Evolutionary conservation across 1,284 basidiomycete species (phyloP), one percentile per base, ranked within the genome.

Genomic region (Leccinum pachyderme): DNA sequence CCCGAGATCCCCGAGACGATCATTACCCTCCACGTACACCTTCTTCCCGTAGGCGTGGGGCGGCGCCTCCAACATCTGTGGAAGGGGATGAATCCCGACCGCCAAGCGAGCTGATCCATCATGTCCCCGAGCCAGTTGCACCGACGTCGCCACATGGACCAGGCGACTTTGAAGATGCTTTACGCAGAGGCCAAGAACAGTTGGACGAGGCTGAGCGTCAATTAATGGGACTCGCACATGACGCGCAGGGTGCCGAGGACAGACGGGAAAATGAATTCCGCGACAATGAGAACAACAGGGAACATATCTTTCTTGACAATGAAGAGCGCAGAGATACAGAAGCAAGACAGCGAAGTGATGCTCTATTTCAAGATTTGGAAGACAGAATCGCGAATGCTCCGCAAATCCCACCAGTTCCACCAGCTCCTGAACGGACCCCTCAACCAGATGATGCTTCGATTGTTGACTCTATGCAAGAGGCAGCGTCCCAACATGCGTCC

Each of bases 181-280:
- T 86, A 56, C 76, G 76, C 25, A 78, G 76, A 51, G 80, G 78
- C 11, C 69, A 81, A 2, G 78, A 82, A 52, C 79, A 81, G 18
- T 73, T 89, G 27, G 76, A 77, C 7, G 82, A 82, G 4, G 74
- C 81, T 28, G 82, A 84, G 49, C 68, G 72, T 18, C 77, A 76
- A 31, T 60, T 88, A 12, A 69, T 74, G 1, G 70, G 79, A 31
- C 71, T 79, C 7, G 72, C 76, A 7, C 73, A 76, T 11, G 74
- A 76, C 1, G 77, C 82, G 0, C 75, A 79, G 45, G 78, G 81
- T 47, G 80, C 79, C 2, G 88, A 91, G 63, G 76, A 80, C 39
- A 73, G 72, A 49, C 79, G 87, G 11, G 87, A 90, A 57, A 67
- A 68, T 4, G 80, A 83, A 35, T 89, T 87, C 72, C 77, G 80